Evolutionary conservation across 164 flowering plant species (phyloP), one percentile per base, ranked within the genome.

Genomic region (Tetracentron sinense): DNA sequence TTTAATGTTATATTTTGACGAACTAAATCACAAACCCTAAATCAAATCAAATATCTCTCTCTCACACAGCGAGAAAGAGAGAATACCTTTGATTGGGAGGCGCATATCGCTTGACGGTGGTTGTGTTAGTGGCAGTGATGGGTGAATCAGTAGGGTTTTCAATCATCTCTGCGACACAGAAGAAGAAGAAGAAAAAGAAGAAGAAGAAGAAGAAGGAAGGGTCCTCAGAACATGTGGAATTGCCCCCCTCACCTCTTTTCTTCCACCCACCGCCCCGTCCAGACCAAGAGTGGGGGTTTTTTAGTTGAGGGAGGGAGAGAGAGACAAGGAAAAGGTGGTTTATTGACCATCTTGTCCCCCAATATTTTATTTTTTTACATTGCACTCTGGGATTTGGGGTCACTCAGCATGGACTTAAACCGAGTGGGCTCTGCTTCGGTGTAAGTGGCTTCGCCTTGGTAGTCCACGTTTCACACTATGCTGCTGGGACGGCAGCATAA

Each of bases 31-130:
- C 11, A 56, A 31, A n/a, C 22, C 15, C 19, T 3, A 29, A 7
- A 61, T 19, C 52, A 17, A 47, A 42, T 19, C 42, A 47, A 10
- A n/a, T n/a, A n/a, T n/a, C n/a, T 38, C 44, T 8, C 8, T 8
- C 44, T 1, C 44, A 38, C 8, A 38, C 8, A 38, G 8, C 14
- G 44, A 4, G 54, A 61, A 5, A 58, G 26, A 48, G 44, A 23
- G 27, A 48, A 19, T 66, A 46, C 84, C 81, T 79, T 47, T 78
- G 84, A 67, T 73, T 70, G 5, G 84, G 80, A 69, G 80, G 80
- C 29, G 80, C 78, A 55, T 76, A 78, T 28, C 75, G 78, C 64
- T 68, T 78, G 68, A 67, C 75, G 68, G 72, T 63, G 35, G 64
- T 42, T 47, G 69, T 42, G n/a, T 69, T 22, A 48, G n/a, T n/a